A percentile compares a stretch with the other conserved stretches of the same genome.
Evolutionary conservation across 2,329 filamentous ascomycete species (phyloP).

Genomic region (Fonsecaea nubica): DNA sequence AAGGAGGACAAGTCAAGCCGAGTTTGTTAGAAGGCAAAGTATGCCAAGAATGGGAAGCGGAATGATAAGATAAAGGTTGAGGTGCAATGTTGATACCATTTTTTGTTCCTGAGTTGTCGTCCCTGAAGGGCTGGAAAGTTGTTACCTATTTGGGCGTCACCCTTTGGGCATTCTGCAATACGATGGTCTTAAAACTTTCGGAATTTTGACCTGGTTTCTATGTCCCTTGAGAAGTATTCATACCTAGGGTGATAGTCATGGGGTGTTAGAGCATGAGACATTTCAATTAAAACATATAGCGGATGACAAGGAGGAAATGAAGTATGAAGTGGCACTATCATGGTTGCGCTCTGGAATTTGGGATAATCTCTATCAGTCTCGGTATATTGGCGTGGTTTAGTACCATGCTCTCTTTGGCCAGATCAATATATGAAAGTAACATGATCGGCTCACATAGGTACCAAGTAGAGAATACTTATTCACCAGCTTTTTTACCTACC

Average conservation of each 20-base stretch:
- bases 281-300: neutral
- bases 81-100: neutral
- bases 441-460: too few species aligned
- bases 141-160: neutral
- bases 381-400: too few species aligned
- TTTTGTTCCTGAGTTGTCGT: neutral
- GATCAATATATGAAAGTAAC: too few species aligned
- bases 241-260: neutral
- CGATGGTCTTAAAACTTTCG: neutral
- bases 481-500: too few species aligned
- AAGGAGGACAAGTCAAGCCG: slow-evolving; percentile 30
- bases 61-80: slow-evolving; percentile 14
- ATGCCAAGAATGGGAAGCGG: slow-evolving; percentile 24
- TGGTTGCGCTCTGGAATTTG: too few species aligned
- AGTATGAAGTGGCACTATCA: too few species aligned
- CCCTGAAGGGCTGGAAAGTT: neutral
- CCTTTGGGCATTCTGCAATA: neutral
- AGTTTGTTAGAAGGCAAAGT: slow-evolving; percentile 30
- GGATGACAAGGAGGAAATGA: too few species aligned
- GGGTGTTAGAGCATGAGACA: neutral
- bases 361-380: too few species aligned
- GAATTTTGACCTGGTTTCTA: neutral
- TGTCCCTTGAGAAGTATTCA: neutral
- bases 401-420: too few species aligned
- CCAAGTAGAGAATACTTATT: too few species aligned